Base-by-base conservation (phyloP, 2,329 filamentous ascomycete species). In the Clarireedia sp. region DNA sequence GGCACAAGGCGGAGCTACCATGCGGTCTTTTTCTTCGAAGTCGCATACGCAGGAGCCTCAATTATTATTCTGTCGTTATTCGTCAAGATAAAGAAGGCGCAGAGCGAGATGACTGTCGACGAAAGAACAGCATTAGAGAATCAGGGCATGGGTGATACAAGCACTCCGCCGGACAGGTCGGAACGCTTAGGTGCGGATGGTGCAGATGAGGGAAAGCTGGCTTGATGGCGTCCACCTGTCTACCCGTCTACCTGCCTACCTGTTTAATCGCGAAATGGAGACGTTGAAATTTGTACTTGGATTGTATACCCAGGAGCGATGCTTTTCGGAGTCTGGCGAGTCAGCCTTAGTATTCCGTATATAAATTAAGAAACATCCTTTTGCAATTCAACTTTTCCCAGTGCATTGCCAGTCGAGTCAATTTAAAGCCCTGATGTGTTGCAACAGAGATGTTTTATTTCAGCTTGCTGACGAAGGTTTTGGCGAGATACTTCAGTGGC, bases 1-100 rank as follows among this genome's bases (percentile, higher is more conserved):
- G 77, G 77, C 0, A 54, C 71, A 41, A 71, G 71, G 46, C 61
- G 73, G 55, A 85, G 82, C 57, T 87, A 86, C 65, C 78, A 82
- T 65, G 77, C 79, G 23, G 82, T 79, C 0, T 87, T 88, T 61
- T 86, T 84, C 83, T 81, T 84, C 23, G 79, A 82, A 51, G 74
- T 82, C 21, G 83, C 74, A 1, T 73, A 79, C 49, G 78, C 82
- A 0, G 73, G 67, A 3, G 61, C 78, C 1, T 75, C 79, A 0
- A 59, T 87, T 53, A 17, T 60, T 2, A 67, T 87, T 14, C 76
- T 85, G 46, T 60, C 74, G 2, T 61, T 69, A 0, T 81, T 80
- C 61, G 78, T 81, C 4, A 71, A 75, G 58, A 75, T 83, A 29
- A 70, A 73, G 9, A 74, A 74, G 56, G 80, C 80, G 2, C 74